phyloP scores from a whole-genome alignment of 495 filamentous ascomycete genomes.

The Penicillium odoratum region DNA sequence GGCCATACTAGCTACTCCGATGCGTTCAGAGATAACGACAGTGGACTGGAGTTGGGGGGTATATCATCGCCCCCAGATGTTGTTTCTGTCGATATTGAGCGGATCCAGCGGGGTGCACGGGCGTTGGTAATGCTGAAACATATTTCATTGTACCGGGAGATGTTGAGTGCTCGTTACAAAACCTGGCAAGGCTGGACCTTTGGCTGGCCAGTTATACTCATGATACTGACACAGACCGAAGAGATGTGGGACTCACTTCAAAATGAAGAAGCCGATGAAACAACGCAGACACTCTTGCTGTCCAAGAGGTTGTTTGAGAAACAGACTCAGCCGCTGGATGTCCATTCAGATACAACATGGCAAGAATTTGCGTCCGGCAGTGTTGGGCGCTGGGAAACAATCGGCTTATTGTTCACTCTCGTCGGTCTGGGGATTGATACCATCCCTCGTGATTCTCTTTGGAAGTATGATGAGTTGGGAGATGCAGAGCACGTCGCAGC shows the following conservation, averaged over 20 bases:
- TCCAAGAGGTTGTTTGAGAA: constrained; percentile 28
- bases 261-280: constrained; percentile 11
- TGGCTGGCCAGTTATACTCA: constrained; percentile 17
- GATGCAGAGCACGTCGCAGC: constrained; percentile 15
- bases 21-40: constrained; percentile 26
- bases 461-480: not conserved
- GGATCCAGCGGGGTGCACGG: constrained; percentile 25
- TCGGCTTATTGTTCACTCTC: constrained; percentile 26
- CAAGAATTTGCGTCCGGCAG: constrained; percentile 17
- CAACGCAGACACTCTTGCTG: constrained; percentile 12
- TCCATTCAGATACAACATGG: constrained; percentile 19
- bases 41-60: not conserved
- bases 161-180: constrained; percentile 22
- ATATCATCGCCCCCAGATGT: not conserved
- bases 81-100: constrained; percentile 17
- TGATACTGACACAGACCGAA: constrained; percentile 19
- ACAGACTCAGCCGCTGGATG: constrained; percentile 13
- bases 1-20: constrained; percentile 46
- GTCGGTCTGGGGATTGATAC: constrained; percentile 21
- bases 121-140: constrained; percentile 24
- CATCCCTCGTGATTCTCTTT: not conserved
- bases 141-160: constrained; percentile 22
- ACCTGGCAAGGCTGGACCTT: constrained; percentile 24
- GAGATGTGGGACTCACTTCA: constrained; percentile 18
- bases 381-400: constrained; percentile 27